Evolutionary conservation across 2,329 filamentous ascomycete species (phyloP), one percentile per base, ranked within the genome.

Genomic region (Colletotrichum sp.): DNA sequence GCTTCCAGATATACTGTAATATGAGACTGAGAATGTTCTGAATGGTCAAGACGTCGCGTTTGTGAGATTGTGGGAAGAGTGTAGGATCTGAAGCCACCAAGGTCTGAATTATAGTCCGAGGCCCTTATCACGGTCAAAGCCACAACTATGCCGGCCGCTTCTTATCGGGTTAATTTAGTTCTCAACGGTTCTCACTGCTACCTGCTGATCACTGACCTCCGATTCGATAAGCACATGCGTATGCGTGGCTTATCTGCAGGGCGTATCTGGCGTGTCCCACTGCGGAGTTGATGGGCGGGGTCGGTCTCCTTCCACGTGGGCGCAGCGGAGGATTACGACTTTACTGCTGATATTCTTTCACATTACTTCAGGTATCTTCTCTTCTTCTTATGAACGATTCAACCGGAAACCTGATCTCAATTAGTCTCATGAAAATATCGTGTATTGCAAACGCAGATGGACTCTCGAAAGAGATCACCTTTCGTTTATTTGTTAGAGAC

Each of bases 261-360:
- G 57, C 32, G 63, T 75, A 75, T 75, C 38, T 68, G 63, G 73
- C 73, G 73, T 73, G 32, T 64, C 61, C 30, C 32, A 24, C 34
- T 64, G 32, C 34, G 61, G 61, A 34, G 61, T 38, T 26, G 61
- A 32, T 13, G 5, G 30, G 58, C 32, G 58, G 58, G 58, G 18
- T 34, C 28, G 16, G 26, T 5, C 16, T 18, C 3, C 24, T 30
- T 32, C 57, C 28, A 30, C 57, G 6, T 6, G 57, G 28, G 57
- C 57, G 24, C 24, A 24, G 24, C 24, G 24, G 24, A 24, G 24
- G 24, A 24, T 24, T 24, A 24, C 24, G 24, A n/a, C 38, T 43
- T n/a, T 43, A 0, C 38, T 43, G 38, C 38, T 12, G 38, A n/a
- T n/a, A n/a, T 43, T 6, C 38, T 13, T 36, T 7, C 38, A 43